Evolutionary conservation across 768 basidiomycete genomes (phyloP), one percentile per base, ranked within the genome.

Genomic region (Macrolepiota dolichaula): DNA sequence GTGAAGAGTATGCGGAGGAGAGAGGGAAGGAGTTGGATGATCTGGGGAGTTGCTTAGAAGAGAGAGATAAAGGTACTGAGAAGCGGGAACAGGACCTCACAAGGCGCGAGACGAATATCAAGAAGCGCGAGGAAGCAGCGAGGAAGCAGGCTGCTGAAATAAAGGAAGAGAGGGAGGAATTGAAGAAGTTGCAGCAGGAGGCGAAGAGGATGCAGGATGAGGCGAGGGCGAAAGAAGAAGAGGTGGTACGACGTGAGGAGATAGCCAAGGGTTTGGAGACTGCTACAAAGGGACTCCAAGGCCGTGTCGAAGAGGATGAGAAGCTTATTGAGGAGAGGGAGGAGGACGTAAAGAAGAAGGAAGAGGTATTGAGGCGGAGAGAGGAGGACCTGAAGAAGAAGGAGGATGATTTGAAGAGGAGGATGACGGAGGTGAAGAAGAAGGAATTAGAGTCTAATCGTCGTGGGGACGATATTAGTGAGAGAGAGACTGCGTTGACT

Each of bases 1-100:
- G 58, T 42, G 72, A 76, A 36, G 66, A 62, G 37, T 68, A 69
- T 15, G 42, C 52, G 61, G 65, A 61, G 62, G 65, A 44, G 68
- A 69, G 32, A 22, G 51, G 29, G 24, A 12, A 22, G 32, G 57
- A 58, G 42, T 10, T 22, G 1, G 29, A 52, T 37, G 51, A 52
- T 9, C 50, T n/a, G n/a, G 51, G 52, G 24, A 37, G n/a, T 51
- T 10, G 36, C 12, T 29, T 51, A 19, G 50, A 22, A 15, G 27
- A 29, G 27, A 52, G 25, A 17, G 24, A 49, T 19, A 25, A 27
- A 29, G 37, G 46, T 17, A 1, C 32, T 29, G 51, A 54, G 15
- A 38, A 15, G 51, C 36, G 13, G 19, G 51, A 52, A 29, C 27
- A 53, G 22, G 47, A 24, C 15, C 47, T 49, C 13, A 13, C 25